Evolutionary conservation across 2,329 filamentous ascomycete genomes (phyloP).

Genomic region (Fusarium nanum): DNA sequence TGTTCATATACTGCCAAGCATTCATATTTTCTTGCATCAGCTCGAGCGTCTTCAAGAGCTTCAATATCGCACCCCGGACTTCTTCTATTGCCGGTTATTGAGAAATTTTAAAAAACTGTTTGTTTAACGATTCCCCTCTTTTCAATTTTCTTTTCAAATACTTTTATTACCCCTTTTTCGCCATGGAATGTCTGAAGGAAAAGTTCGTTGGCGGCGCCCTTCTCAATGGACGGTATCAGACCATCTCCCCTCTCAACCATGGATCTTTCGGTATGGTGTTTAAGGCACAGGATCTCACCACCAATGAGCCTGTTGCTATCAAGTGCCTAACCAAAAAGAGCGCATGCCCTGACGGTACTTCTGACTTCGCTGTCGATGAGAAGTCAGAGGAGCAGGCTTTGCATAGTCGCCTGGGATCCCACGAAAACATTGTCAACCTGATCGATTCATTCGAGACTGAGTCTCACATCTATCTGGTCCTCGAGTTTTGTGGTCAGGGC

Average conservation of each 20-base stretch:
- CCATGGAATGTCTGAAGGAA: conserved; percentile 87
- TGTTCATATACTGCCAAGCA: conserved; percentile 43
- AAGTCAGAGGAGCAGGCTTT: conserved; percentile 83
- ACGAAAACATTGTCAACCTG: conserved; percentile 94
- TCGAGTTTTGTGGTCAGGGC: conserved; percentile 95
- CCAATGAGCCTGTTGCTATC: conserved; percentile 86
- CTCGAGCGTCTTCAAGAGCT: conserved; percentile 35
- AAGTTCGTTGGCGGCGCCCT: conserved; percentile 82
- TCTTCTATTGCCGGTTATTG: conserved; percentile 32
- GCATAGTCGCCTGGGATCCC: conserved; percentile 80
- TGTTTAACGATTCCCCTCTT: conserved; percentile 49
- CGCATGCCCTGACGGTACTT: conserved; percentile 68
- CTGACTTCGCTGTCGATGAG: conserved; percentile 81
- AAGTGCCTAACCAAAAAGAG: conserved; percentile 93
- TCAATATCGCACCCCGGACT: conserved; percentile 18
- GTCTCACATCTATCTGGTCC: conserved; percentile 87
- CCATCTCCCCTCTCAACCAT: conserved; percentile 94
- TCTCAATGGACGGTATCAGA: conserved; percentile 89
- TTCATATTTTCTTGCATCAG: conserved; percentile 29
- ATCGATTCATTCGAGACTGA: conserved; percentile 92
- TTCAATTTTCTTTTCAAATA: conserved; percentile 33
- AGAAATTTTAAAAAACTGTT: conserved; percentile 42
- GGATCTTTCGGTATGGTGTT: conserved; percentile 99
- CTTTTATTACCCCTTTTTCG: conserved; percentile 28
- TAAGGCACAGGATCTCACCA: conserved; percentile 83